Percentiles rank a stretch among this genome's conserved stretches.
phyloP scores from a whole-genome alignment of 345 rosid genomes.

The Camelina neglecta region DNA sequence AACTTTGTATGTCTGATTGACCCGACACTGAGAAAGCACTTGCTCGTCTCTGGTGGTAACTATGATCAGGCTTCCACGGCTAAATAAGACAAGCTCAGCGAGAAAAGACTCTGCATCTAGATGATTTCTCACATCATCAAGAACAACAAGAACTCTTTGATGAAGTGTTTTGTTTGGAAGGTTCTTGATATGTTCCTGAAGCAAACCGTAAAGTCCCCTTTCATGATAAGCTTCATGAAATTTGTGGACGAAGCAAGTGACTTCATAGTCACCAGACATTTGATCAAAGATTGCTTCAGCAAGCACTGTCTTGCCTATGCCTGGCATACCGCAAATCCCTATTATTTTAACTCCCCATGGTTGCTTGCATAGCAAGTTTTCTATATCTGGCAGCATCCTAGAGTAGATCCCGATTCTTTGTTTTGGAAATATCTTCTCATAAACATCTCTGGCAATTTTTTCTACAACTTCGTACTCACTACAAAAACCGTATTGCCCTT shows the following conservation, averaged over 20 bases:
- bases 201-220: constrained; percentile 1
- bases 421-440: constrained; percentile 17
- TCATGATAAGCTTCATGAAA: constrained; percentile 17
- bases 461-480: constrained; percentile 27
- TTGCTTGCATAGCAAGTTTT: constrained; percentile 30
- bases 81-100: not conserved
- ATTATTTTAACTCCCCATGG: constrained; percentile 4
- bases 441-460: constrained; percentile 15
- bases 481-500: not conserved
- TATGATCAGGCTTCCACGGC: constrained; percentile 22
- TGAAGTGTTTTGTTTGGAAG: not conserved
- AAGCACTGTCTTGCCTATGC: constrained; percentile 32
- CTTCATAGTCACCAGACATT: constrained; percentile 13
- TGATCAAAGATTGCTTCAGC: constrained; percentile 26
- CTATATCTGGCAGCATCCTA: not conserved
- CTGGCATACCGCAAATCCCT: constrained; percentile 34
- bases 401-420: constrained; percentile 15
- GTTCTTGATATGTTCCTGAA: constrained; percentile 6
- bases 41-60: constrained; percentile 20
- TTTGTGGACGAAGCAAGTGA: constrained; percentile 3
- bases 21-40: not conserved
- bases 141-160: constrained; percentile 23
- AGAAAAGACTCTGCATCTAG: constrained; percentile 19
- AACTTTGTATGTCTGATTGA: constrained; percentile 19
- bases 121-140: constrained; percentile 17